Base-by-base conservation (phyloP, 2,329 filamentous ascomycete species). In the Didymosphaeria variabile region DNA sequence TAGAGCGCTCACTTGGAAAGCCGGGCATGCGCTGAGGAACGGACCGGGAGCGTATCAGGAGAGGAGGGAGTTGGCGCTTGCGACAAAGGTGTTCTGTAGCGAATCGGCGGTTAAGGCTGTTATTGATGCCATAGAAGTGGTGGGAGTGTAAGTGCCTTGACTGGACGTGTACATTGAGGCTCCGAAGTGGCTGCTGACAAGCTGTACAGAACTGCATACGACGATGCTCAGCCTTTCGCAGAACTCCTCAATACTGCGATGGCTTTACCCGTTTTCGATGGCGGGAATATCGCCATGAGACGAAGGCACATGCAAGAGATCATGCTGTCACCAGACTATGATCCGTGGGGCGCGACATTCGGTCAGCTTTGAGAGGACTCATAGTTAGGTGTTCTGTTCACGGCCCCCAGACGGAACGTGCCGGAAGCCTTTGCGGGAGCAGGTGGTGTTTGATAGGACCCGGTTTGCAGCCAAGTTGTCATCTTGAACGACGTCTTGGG, bases 51-150 rank as follows among this genome's bases (percentile, higher is more conserved):
- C n/a, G 47, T 21, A 51, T 21, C 15, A 21, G 29, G 47, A 19
- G 19, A n/a, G 13, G 47, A 32, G 47, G 29, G 31, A 50, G 47
- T 50, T 50, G 31, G 26, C 26, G 47, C 29, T 50, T 32, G 47
- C 47, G 45, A 47, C 23, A 12, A 47, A 47, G 23, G 23, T 47
- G 8, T 29, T 31, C 19, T 34, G 47, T 12, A 34, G 26, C 26
- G 31, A 50, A 26, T 13, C 26, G 21, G 26, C 26, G 21, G 21
- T 17, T 21, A 47, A 40, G 12, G 12, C 36, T 40, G 36, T 29
- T 29, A 40, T 17, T 13, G 36, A 40, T 40, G 36, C 36, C 3
- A 47, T 10, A 7, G 26, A 21, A 15, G 7, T 47, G 23, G 26
- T 47, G 23, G 45, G 45, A 23, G 13, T 40, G 36, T 40, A 40